These are phyloP conservation scores for Euptelea pleiosperma DNA, from an alignment of 164 flowering plant genomes.

Conservation along the genomic window DNA sequence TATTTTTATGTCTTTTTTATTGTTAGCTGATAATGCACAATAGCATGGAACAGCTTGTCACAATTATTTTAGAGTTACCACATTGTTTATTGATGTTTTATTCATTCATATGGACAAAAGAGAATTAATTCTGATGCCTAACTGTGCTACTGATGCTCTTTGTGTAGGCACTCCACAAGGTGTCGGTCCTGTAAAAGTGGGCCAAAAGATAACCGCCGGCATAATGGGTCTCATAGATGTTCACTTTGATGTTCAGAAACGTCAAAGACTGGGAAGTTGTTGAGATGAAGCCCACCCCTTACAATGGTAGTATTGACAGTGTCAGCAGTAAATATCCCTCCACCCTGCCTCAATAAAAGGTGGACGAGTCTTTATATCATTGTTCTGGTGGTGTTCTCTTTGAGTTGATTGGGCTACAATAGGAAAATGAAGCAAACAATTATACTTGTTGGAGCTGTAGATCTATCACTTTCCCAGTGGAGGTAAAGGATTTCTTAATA, in stretches of 20 bases:
- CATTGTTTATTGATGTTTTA: too few species aligned
- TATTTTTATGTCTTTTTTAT: too few species aligned
- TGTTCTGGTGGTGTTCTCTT: neutral
- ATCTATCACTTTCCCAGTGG: neutral
- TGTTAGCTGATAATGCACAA: too few species aligned
- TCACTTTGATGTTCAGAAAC: slow-evolving; percentile 64
- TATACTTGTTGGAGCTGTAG: neutral
- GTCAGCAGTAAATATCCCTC: neutral
- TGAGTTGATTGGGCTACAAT: neutral
- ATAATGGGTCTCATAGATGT: slow-evolving; percentile 76
- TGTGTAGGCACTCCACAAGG: slow-evolving; percentile 89
- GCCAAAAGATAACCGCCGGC: slow-evolving; percentile 91
- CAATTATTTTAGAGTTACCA: too few species aligned
- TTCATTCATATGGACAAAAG: too few species aligned
- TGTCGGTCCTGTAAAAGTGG: slow-evolving; percentile 85
- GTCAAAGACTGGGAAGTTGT: slow-evolving; percentile 30
- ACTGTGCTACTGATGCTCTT: slow-evolving; percentile 5
- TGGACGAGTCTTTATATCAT: neutral
- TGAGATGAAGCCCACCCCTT: slow-evolving; percentile 11
- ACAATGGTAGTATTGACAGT: neutral
- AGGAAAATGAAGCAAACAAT: neutral
- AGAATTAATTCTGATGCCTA: neutral
- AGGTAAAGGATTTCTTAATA: slow-evolving; percentile 11
- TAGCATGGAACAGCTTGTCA: too few species aligned
- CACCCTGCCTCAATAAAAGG: neutral